Conservation (phyloP, 768 basidiomycete species). For the Russula abietina region DNA sequence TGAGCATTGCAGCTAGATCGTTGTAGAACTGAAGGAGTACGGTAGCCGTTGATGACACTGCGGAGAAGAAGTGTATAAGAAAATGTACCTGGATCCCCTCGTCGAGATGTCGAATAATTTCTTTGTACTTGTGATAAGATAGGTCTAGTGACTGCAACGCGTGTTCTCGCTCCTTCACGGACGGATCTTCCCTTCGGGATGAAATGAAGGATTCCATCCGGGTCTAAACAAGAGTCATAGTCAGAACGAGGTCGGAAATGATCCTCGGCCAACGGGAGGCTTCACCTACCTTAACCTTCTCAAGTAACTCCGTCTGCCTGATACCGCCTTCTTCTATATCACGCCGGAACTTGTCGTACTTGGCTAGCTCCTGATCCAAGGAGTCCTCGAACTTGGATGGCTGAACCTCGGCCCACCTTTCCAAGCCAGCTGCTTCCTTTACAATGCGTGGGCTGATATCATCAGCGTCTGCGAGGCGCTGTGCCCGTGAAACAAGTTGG, state of each 20-base stretch:
- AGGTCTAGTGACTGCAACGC: slow-evolving; percentile 77
- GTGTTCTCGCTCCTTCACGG: slow-evolving; percentile 72
- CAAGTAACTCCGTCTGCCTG: slow-evolving; percentile 61
- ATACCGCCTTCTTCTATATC: slow-evolving; percentile 51
- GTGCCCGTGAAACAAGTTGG: slow-evolving; percentile 59
- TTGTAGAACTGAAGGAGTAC: slow-evolving; percentile 75
- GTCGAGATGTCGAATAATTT: slow-evolving; percentile 76
- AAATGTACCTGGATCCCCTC: slow-evolving; percentile 75
- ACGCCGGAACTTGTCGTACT: slow-evolving; percentile 63
- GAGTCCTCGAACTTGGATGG: slow-evolving; percentile 87
- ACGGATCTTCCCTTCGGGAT: slow-evolving; percentile 71
- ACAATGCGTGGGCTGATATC: slow-evolving; percentile 68
- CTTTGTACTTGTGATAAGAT: slow-evolving; percentile 82
- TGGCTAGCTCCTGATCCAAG: slow-evolving; percentile 69
- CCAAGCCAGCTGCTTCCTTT: slow-evolving; percentile 58
- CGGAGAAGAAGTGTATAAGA: neutral
- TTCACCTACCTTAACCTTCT: slow-evolving; percentile 55
- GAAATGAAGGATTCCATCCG: slow-evolving; percentile 69
- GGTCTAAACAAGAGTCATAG: slow-evolving; percentile 36
- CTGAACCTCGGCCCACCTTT: slow-evolving; percentile 61
- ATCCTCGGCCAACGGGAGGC: slow-evolving; percentile 15
- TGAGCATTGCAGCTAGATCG: slow-evolving; percentile 65
- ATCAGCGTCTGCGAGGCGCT: slow-evolving; percentile 55
- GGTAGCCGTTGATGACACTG: neutral
- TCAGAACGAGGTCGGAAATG: neutral